These are phyloP conservation scores for Debaryomyces fabryi DNA, from an alignment of 1,139 yeast species.

Conservation along the genomic window DNA sequence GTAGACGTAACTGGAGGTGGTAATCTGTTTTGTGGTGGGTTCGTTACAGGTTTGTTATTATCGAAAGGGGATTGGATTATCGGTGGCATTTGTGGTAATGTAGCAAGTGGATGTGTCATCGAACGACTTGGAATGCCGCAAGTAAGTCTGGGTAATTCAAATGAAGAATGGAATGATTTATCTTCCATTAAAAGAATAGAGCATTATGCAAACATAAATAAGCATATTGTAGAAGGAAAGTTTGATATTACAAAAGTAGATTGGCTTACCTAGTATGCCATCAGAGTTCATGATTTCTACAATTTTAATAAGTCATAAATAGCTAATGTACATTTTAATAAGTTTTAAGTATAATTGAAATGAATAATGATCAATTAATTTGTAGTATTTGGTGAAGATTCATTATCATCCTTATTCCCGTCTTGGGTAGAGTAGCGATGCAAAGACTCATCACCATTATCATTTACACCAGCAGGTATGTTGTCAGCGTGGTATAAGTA, in stretches of 20 bases:
- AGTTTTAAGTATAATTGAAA: background rate
- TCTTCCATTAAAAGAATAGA: slow-evolving; percentile 32
- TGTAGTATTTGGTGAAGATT: slow-evolving; percentile 8
- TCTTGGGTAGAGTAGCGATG: slow-evolving; percentile 8
- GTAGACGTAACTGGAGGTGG: slow-evolving; percentile 96
- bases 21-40: slow-evolving; percentile 83
- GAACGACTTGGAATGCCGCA: slow-evolving; percentile 77
- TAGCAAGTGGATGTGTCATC: slow-evolving; percentile 78
- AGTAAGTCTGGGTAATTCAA: slow-evolving; percentile 21
- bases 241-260: slow-evolving; percentile 1
- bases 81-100: slow-evolving; percentile 69
- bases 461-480: slow-evolving; percentile 12
- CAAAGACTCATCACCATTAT: slow-evolving; percentile 4
- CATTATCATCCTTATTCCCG: slow-evolving; percentile 3
- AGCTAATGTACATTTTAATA: background rate
- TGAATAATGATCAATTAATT: background rate
- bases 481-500: slow-evolving; percentile 33
- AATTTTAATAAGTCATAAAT: background rate
- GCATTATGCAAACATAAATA: slow-evolving; percentile 21
- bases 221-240: background rate
- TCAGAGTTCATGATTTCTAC: background rate
- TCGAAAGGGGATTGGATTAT: slow-evolving; percentile 50
- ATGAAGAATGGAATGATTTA: slow-evolving; percentile 57
- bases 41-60: slow-evolving; percentile 60
- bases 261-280: slow-evolving; percentile 5